These are phyloP conservation scores for Saccharomycopsis babjevae DNA, from an alignment of 805 yeast genomes.

Conservation along the genomic window DNA sequence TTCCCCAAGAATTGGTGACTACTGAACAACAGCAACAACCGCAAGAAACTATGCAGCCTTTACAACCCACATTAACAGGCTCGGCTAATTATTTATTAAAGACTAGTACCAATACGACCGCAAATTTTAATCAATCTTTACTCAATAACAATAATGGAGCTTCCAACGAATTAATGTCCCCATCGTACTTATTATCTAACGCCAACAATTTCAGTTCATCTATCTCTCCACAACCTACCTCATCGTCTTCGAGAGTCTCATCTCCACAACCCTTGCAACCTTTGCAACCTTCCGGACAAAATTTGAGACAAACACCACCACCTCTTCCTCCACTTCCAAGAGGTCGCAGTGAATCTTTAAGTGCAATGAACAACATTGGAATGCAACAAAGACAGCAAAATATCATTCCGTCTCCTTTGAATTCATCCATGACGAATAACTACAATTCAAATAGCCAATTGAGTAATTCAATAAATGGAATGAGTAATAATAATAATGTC, in stretches of 20 bases:
- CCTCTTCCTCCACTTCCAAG: slow-evolving; percentile 33
- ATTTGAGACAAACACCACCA: slow-evolving; percentile 25
- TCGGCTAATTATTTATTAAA: slow-evolving; percentile 30
- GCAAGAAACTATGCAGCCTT: slow-evolving; percentile 26
- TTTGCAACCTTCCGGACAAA: not conserved
- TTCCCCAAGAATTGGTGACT: slow-evolving; percentile 26
- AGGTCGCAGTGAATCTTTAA: slow-evolving; percentile 27
- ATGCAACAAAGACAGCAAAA: not conserved
- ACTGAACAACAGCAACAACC: slow-evolving; percentile 19
- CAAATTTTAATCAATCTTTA: not conserved
- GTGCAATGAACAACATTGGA: not conserved
- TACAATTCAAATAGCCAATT: not conserved
- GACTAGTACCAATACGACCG: slow-evolving; percentile 13
- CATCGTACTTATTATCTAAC: not conserved
- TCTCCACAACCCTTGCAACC: slow-evolving; percentile 1
- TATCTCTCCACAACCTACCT: not conserved
- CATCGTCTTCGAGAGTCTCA: slow-evolving; percentile 17
- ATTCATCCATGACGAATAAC: not conserved
- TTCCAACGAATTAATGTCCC: slow-evolving; percentile 4
- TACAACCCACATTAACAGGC: slow-evolving; percentile 33
- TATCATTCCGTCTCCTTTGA: not conserved
- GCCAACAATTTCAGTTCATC: not conserved
- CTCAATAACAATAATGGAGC: not conserved
- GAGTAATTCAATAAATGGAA: not conserved
- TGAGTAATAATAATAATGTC: not conserved